Conservation (phyloP, 345 rosid genomes). For the Linum trigynum region DNA sequence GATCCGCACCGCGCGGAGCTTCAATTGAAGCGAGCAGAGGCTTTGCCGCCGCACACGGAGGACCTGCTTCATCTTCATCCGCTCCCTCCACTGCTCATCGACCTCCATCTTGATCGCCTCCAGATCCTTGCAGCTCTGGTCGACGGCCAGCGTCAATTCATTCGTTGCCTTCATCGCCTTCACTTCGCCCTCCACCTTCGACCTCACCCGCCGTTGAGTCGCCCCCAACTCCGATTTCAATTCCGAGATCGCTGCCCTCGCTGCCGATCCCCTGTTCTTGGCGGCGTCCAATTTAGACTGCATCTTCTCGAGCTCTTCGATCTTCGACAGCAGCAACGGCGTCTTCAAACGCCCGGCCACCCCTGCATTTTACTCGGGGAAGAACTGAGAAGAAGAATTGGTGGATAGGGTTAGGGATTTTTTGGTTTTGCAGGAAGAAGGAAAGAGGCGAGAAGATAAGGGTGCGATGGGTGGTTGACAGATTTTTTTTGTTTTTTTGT, state of each 20-base stretch:
- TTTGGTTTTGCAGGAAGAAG: no score
- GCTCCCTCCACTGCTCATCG: conserved; percentile 20
- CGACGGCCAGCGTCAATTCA: conserved; percentile 16
- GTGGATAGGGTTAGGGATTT: no score
- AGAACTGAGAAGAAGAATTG: no score
- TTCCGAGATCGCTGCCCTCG: conserved; percentile 22
- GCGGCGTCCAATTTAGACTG: conserved; percentile 28
- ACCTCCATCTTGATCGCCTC: conserved; percentile 18
- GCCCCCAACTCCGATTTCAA: conserved; percentile 29
- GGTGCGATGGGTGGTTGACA: not conserved
- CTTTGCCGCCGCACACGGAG: conserved; percentile 36
- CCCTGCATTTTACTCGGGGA: no score
- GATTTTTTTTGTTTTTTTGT: no score
- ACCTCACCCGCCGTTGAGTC: conserved; percentile 11
- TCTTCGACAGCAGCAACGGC: conserved; percentile 32
- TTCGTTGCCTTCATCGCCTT: conserved; percentile 15
- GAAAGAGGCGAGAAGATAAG: no score
- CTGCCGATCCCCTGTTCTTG: conserved; percentile 27
- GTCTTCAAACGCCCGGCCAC: no score
- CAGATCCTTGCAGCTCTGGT: conserved; percentile 17
- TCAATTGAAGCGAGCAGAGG: conserved; percentile 30
- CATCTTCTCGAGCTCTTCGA: conserved; percentile 43
- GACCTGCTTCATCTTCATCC: conserved; percentile 28
- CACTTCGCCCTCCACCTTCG: conserved; percentile 26
- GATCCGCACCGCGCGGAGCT: conserved; percentile 26